These are phyloP conservation scores for Neocallimastix lanati DNA, from an alignment of 192 early-diverging fungal genomes.

Conservation along the genomic window DNA sequence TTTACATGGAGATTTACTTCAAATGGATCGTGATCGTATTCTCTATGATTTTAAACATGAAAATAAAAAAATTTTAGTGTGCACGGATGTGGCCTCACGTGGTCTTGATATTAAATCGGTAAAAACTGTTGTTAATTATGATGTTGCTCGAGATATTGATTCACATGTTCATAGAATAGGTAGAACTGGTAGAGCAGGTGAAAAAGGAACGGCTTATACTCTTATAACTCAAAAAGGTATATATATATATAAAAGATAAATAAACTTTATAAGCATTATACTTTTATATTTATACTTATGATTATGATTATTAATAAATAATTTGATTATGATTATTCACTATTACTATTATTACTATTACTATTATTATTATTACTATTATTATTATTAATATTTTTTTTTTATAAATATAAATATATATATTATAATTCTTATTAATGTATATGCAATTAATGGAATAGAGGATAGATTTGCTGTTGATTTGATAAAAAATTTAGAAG, in stretches of 20 bases:
- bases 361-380: no score
- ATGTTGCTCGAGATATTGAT: slow-evolving; percentile 65
- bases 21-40: slow-evolving; percentile 55
- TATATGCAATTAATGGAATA: not conserved
- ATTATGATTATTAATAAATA: not conserved
- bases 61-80: slow-evolving; percentile 36
- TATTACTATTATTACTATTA: no score
- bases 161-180: slow-evolving; percentile 63
- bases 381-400: not conserved
- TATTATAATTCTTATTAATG: not conserved
- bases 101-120: slow-evolving; percentile 65
- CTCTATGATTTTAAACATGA: slow-evolving; percentile 44
- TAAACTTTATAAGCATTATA: no score
- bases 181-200: slow-evolving; percentile 50
- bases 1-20: slow-evolving; percentile 62
- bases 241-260: no score
- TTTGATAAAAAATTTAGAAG: slow-evolving; percentile 39
- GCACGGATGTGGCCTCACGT: slow-evolving; percentile 52
- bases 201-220: slow-evolving; percentile 44
- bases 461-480: slow-evolving; percentile 43
- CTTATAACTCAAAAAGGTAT: slow-evolving; percentile 31
- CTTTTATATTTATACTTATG: not conserved
- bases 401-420: not conserved
- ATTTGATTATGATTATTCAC: no score
- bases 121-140: slow-evolving; percentile 61